Evolutionary conservation across 495 filamentous ascomycete genomes (phyloP), one percentile per base, ranked within the genome.

Genomic region (Hypoxylon cercidicola): DNA sequence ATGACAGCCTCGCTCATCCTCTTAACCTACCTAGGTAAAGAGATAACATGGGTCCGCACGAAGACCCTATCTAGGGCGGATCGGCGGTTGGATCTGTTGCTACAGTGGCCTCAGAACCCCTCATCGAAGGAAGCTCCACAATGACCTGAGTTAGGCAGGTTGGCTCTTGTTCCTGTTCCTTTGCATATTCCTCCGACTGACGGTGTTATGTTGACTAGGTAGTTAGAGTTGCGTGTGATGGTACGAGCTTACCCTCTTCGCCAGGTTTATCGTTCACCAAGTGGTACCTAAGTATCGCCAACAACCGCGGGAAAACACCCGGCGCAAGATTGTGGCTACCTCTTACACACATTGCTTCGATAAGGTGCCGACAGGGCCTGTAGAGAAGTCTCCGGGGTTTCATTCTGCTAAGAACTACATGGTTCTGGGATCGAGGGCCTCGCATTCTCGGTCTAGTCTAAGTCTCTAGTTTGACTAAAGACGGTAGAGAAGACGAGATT

Each of bases 51-150:
- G 64, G 30, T 25, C 64, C 64, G 55, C 64, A 46, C 19, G 18
- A 48, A 39, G 20, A 25, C 60, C 47, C 30, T 44, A 60, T 64
- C 51, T 20, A 53, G 65, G 41, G 55, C n/a, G 56, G 65, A 64
- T 68, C 65, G 51, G 45, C 64, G 21, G 55, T 32, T 60, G 50
- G 63, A 63, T 62, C 59, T 68, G 41, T 16, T 45, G 44, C 41
- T 46, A 35, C 18, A 30, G 47, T 28, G 41, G 55, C 53, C 49
- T 25, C 13, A 32, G 23, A 62, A 60, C 64, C 58, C 58, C 64
- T 67, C 64, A 57, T 67, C 47, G 41, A 54, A 32, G 37, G 37
- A 49, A 25, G 34, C 47, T 51, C 48, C 48, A 57, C 40, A 28
- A 51, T 15, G 40, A 16, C 37, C 44, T 66, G 21, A 53, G 3